phyloP scores from a whole-genome alignment of 2,329 filamentous ascomycete species.

The Ascochyta fabae region DNA sequence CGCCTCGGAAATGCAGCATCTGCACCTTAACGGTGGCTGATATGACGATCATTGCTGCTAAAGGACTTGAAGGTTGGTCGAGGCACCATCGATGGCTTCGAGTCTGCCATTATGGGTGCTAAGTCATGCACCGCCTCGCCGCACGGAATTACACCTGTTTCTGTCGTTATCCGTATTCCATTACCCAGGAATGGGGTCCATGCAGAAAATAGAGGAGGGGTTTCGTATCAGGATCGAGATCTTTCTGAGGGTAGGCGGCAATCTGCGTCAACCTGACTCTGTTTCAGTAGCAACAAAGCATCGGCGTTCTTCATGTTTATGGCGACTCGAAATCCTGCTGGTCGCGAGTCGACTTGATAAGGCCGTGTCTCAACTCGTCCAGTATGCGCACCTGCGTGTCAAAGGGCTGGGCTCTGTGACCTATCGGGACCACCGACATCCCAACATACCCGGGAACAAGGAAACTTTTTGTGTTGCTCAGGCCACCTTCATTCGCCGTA shows the following conservation, averaged over 20 bases:
- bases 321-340: neutral
- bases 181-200: conserved; percentile 6
- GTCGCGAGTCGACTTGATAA: neutral
- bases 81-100: neutral
- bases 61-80: neutral
- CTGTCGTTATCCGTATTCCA: neutral
- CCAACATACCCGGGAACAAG: conserved; percentile 6
- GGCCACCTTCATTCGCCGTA: conserved; percentile 3
- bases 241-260: neutral
- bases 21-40: conserved; percentile 1
- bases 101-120: neutral
- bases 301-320: neutral
- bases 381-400: neutral
- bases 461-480: conserved; percentile 5
- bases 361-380: neutral
- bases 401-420: conserved; percentile 1
- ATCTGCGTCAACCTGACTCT: conserved; percentile 1
- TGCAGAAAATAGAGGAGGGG: neutral
- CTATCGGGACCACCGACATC: conserved; percentile 2
- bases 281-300: neutral
- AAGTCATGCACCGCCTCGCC: conserved; percentile 9
- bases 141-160: conserved; percentile 7
- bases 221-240: conserved; percentile 8
- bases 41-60: conserved; percentile 1
- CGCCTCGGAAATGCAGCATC: conserved; percentile 3